phyloP scores from a whole-genome alignment of 2,329 filamentous ascomycete species.

The Ceratocystis eucalypticola region DNA sequence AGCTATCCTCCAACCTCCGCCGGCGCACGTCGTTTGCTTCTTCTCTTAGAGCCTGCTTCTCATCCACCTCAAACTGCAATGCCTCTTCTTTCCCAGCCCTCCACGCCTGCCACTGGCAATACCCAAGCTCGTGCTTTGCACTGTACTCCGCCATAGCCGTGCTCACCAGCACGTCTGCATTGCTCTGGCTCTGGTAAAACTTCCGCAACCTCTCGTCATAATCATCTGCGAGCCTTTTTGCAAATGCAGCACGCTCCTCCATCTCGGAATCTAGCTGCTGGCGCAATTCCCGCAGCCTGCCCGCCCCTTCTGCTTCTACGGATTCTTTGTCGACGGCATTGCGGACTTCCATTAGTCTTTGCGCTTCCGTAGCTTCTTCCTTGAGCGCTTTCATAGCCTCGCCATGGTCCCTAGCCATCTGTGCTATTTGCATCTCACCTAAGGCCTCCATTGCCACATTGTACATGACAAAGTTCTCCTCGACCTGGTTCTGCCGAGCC shows the following conservation, averaged over 20 bases:
- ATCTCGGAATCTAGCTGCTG: conserved; percentile 30
- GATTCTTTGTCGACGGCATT: conserved; percentile 27
- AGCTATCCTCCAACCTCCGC: conserved; percentile 1
- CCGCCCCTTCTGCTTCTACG: conserved; percentile 22
- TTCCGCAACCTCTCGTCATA: conserved; percentile 30
- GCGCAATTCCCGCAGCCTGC: conserved; percentile 27
- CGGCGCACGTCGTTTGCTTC: conserved; percentile 1
- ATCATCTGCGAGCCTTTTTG: conserved; percentile 32
- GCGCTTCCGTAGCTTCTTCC: conserved; percentile 21
- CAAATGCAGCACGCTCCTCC: conserved; percentile 29
- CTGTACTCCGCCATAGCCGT: conserved; percentile 17
- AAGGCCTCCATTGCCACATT: conserved; percentile 28
- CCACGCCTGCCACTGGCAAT: conserved; percentile 31
- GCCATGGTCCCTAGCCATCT: conserved; percentile 30
- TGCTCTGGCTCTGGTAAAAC: conserved; percentile 3
- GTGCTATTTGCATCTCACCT: conserved; percentile 31
- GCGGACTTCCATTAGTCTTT: conserved; percentile 26
- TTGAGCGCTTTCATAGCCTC: conserved; percentile 25
- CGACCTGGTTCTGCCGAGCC: conserved; percentile 26
- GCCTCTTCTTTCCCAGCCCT: conserved; percentile 30
- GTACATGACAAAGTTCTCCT: conserved; percentile 29
- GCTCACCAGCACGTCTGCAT: conserved; percentile 27
- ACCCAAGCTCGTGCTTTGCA: conserved; percentile 20
- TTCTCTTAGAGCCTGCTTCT: conserved; percentile 24
- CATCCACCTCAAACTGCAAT: conserved; percentile 23